Conservation (phyloP, 106 monocot species). For the Apostasia ramifera region DNA sequence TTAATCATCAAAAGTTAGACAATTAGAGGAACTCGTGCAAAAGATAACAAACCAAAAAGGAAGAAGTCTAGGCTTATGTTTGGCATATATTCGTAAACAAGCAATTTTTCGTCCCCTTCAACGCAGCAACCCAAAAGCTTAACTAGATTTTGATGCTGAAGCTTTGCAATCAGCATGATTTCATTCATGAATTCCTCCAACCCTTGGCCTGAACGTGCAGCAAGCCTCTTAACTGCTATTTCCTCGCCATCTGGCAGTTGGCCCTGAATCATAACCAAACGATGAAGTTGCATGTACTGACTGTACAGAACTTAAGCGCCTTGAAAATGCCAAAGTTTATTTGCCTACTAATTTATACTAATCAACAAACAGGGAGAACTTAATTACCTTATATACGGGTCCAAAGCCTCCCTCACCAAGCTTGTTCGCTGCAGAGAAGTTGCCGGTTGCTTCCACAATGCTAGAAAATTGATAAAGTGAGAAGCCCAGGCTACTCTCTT, state of each 20-base stretch:
- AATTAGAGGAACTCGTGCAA: neutral
- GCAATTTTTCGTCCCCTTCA: slow-evolving; percentile 15
- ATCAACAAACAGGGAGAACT: no score
- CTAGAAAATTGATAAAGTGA: no score
- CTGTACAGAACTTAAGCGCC: no score
- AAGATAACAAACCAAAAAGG: slow-evolving; percentile 9
- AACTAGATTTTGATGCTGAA: slow-evolving; percentile 16
- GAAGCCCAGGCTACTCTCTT: no score
- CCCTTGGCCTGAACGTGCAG: slow-evolving; percentile 13
- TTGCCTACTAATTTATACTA: no score
- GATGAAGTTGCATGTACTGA: no score
- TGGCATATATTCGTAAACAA: slow-evolving; percentile 13
- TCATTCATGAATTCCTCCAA: slow-evolving; percentile 14
- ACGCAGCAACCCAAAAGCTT: slow-evolving; percentile 12
- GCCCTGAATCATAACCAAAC: neutral
- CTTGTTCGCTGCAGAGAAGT: no score
- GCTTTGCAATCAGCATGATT: slow-evolving; percentile 12
- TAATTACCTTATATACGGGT: no score
- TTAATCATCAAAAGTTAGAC: neutral
- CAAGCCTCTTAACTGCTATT: slow-evolving; percentile 13
- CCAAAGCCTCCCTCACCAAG: no score
- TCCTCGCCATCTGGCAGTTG: slow-evolving; percentile 3
- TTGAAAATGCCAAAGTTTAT: no score
- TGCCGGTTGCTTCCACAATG: no score
- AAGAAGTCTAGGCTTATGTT: slow-evolving; percentile 12